Evolutionary conservation across 2,329 filamentous ascomycete genomes (phyloP).

Genomic region (Aspergillus jensenii): DNA sequence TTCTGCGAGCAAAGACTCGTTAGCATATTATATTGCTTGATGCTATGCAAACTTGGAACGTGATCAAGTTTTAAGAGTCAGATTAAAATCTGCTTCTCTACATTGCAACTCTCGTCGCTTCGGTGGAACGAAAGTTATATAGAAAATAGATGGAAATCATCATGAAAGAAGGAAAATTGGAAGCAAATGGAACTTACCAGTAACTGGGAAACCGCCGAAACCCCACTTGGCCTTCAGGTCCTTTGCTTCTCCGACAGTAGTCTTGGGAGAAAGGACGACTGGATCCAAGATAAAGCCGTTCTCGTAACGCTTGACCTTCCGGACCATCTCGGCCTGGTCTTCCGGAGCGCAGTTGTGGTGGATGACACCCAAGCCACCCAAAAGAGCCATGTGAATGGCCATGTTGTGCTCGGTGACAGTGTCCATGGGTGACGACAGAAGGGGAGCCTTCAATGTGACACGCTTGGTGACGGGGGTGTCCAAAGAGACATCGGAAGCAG

Average conservation of each 20-base stretch:
- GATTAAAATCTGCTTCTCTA: conserved; percentile 63
- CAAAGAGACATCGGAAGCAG: conserved; percentile 81
- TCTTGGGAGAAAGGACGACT: conserved; percentile 81
- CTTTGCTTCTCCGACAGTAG: conserved; percentile 87
- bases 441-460: conserved; percentile 92
- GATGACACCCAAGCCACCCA: conserved; percentile 71
- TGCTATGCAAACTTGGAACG: not conserved
- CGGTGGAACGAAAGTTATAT: conserved; percentile 99
- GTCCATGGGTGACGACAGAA: conserved; percentile 98
- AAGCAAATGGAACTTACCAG: conserved; percentile 67
- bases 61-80: conserved; percentile 39
- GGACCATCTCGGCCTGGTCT: conserved; percentile 96
- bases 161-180: conserved; percentile 61
- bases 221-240: conserved; percentile 97
- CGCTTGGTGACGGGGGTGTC: conserved; percentile 94
- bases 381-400: conserved; percentile 81
- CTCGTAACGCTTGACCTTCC: conserved; percentile 98
- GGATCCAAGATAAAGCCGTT: conserved; percentile 98
- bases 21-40: conserved; percentile 13
- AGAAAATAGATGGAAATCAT: conserved; percentile 58
- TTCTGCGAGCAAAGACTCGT: conserved; percentile 57
- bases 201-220: conserved; percentile 97
- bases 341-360: conserved; percentile 99
- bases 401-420: conserved; percentile 99
- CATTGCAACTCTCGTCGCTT: conserved; percentile 83